Base-by-base conservation (phyloP, 441 rosid genomes). In the Erysimum cheiri region DNA sequence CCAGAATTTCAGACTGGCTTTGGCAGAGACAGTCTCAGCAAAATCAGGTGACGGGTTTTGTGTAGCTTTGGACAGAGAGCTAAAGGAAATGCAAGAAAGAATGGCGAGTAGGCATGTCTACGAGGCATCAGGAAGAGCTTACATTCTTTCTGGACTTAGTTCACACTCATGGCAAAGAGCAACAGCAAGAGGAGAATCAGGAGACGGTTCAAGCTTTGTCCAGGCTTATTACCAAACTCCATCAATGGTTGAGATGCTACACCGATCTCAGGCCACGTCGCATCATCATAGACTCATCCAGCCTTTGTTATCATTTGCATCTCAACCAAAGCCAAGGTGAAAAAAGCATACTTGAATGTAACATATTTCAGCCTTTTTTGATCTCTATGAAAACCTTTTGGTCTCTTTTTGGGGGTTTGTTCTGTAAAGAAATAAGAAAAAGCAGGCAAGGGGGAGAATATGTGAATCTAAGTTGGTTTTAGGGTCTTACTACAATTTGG, bases 151-250 rank as follows among this genome's bases (percentile, higher is more conserved):
- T 0, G 99, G 99, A 58, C 88, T 96, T 47, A 96, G 98, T 81
- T 96, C 99, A 5, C 99, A 96, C 60, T 96, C 98, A n/a, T 93
- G 99, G 99, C 99, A 96, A 79, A 83, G 99, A 83, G 98, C 99
- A 19, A 95, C 98, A 10, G 82, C 98, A n/a, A 88, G 99, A 81
- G 99, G 99, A 15, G 95, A 92, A 80, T 89, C 98, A 60, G 87
- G 93, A 0, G 97, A 91, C 1, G 85, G 93, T 28, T 87, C 90
- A 19, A 96, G 97, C 80, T 84, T 96, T 44, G 80, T 88, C 31
- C 97, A 87, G 39, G 78, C 96, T 12, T 96, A 96, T 69, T 74
- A 74, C 13, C 97, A 88, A 68, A 93, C 99, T 12, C 99, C 96
- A 26, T 91, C 92, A 7, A 96, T 96, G 99, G 79, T 86, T 6